Percentiles rank a stretch among this genome's conserved stretches.
Conservation (phyloP, 176 grass and related monocot species). For the Tillandsia leiboldiana region DNA sequence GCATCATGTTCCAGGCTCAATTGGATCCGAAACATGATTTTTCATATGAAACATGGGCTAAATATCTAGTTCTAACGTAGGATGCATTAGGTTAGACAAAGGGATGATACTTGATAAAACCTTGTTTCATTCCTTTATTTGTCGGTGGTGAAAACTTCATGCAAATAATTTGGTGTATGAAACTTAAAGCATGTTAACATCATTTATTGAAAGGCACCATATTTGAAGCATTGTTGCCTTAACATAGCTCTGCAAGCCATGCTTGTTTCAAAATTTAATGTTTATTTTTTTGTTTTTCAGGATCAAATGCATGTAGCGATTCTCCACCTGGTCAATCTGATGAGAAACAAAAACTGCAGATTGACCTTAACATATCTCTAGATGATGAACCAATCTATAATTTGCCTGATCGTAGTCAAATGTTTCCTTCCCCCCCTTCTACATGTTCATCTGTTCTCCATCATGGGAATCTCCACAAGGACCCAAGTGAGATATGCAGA, state of each 20-base stretch:
- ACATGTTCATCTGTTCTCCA: constrained; percentile 20
- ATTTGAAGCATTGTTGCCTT: background rate
- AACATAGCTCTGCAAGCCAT: background rate
- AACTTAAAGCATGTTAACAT: no score
- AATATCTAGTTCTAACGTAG: no score
- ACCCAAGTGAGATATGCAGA: constrained; percentile 24
- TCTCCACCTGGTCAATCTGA: constrained; percentile 19
- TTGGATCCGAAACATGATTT: no score
- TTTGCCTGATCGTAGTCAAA: constrained; percentile 16
- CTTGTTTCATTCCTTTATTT: no score
- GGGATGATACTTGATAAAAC: no score
- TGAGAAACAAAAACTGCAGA: constrained; percentile 37
- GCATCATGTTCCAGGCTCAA: no score
- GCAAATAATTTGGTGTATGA: no score
- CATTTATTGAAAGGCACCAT: no score
- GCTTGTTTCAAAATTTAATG: constrained; percentile 6
- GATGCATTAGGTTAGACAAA: no score
- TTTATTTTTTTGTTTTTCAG: constrained; percentile 19
- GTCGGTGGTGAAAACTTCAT: no score
- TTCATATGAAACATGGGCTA: no score
- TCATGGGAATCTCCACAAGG: constrained; percentile 21
- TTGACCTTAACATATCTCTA: constrained; percentile 76
- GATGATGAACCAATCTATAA: constrained; percentile 36
- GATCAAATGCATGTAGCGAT: constrained; percentile 34
- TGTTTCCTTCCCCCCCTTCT: constrained; percentile 21